These are phyloP conservation scores for Sungouiozyma ichnusensis DNA, from an alignment of 805 yeast genomes.

Conservation along the genomic window DNA sequence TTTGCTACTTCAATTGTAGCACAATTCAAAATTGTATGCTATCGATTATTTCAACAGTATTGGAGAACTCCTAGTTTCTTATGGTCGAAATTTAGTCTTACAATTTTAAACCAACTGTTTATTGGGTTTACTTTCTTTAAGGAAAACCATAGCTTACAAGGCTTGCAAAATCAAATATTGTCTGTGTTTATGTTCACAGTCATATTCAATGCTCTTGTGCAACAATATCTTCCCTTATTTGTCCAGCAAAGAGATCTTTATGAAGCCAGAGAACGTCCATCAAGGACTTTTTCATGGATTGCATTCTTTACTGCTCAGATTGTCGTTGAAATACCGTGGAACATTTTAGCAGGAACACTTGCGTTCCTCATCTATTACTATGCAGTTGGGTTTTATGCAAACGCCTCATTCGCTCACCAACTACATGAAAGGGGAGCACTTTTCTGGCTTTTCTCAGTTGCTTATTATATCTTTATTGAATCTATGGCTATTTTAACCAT, in stretches of 20 bases:
- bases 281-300: slow-evolving; percentile 60
- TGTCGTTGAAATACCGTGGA: slow-evolving; percentile 59
- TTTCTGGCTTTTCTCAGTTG: slow-evolving; percentile 36
- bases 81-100: slow-evolving; percentile 49
- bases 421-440: slow-evolving; percentile 46
- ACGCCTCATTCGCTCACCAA: slow-evolving; percentile 45
- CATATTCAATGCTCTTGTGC: slow-evolving; percentile 41
- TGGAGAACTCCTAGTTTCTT: slow-evolving; percentile 58
- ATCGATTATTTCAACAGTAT: slow-evolving; percentile 52
- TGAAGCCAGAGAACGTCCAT: slow-evolving; percentile 66
- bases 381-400: slow-evolving; percentile 58
- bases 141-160: slow-evolving; percentile 51
- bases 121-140: slow-evolving; percentile 69
- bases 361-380: slow-evolving; percentile 57
- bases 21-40: slow-evolving; percentile 38
- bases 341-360: slow-evolving; percentile 48
- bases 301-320: slow-evolving; percentile 55
- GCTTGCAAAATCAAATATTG: slow-evolving; percentile 76
- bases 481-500: slow-evolving; percentile 50
- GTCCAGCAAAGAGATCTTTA: slow-evolving; percentile 54
- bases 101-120: slow-evolving; percentile 47
- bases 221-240: slow-evolving; percentile 56
- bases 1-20: slow-evolving; percentile 35
- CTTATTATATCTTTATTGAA: slow-evolving; percentile 45
- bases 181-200: slow-evolving; percentile 59